A percentile compares a stretch with the other conserved stretches of the same genome.
Evolutionary conservation across 306 rosid species (phyloP).

Genomic region (Sophora flavescens): DNA sequence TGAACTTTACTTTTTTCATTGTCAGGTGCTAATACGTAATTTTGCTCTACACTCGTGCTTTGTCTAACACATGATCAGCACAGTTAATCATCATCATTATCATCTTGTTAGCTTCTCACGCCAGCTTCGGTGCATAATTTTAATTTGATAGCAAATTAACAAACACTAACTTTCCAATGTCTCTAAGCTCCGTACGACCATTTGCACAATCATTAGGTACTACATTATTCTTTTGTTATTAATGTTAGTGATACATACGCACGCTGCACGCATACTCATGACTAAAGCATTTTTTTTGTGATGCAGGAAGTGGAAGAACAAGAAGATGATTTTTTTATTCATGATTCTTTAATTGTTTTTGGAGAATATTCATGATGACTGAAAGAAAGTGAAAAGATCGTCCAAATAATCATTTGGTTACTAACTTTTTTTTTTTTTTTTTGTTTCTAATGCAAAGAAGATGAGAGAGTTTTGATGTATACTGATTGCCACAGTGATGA

Average conservation of each 20-base stretch:
- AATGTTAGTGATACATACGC: constrained; percentile 39
- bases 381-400: constrained; percentile 64
- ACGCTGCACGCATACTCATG: constrained; percentile 62
- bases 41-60: constrained; percentile 51
- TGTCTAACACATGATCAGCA: constrained; percentile 45
- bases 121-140: constrained; percentile 58
- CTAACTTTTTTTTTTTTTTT: constrained; percentile 38
- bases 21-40: constrained; percentile 68
- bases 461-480: constrained; percentile 51
- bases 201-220: constrained; percentile 59
- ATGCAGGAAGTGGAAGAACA: constrained; percentile 74
- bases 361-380: constrained; percentile 63
- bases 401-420: constrained; percentile 67
- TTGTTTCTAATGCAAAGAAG: constrained; percentile 49
- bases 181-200: constrained; percentile 42
- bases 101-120: constrained; percentile 52
- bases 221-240: constrained; percentile 36
- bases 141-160: constrained; percentile 59
- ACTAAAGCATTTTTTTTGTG: constrained; percentile 33
- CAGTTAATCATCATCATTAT: constrained; percentile 58
- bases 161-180: constrained; percentile 61
- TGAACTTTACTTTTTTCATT: constrained; percentile 52
- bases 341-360: constrained; percentile 78
- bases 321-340: constrained; percentile 59
- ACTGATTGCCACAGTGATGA: constrained; percentile 55